Base-by-base conservation (phyloP, 2,329 filamentous ascomycete species). In the Metarhizium album region DNA sequence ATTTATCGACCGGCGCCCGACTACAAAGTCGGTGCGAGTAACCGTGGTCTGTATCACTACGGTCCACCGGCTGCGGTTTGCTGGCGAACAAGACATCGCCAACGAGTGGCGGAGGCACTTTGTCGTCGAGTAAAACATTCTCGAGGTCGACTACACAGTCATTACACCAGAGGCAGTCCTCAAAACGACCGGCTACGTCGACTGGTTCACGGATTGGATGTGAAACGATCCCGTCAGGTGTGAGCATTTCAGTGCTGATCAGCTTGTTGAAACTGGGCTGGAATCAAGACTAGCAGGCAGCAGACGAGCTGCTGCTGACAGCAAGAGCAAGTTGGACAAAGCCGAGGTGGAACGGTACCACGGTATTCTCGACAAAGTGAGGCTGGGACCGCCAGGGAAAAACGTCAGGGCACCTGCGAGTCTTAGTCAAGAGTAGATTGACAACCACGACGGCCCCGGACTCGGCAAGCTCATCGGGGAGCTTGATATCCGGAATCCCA, bases 211-310 rank as follows among this genome's bases (percentile, higher is more conserved):
- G 58, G 81, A 85, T 62, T 85, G 78, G 79, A 85, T 84, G 80
- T 84, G 77, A 82, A 95, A 94, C 70, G 93, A 98, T 69, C 88
- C 90, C 55, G 94, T 95, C 78, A 95, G 85, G 62, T 91, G 93
- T 65, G 93, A 97, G 69, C 95, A 96, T 64, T 83, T 97, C 66
- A 83, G 93, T 59, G 90, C 93, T 52, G 93, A 98, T 66, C 93
- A 98, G 73, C 80, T 96, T 61, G 90, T 97, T 58, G 90, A 96
- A 75, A 88, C 95, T 61, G 83, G 96, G 38, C 80, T 98, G 47
- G 90, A 96, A 74, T 74, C 81, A 47, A 80, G 93, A 33, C 71
- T 97, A 55, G 29, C 18, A 18, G 22, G 24, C 88, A 27, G 37
- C 18, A 16, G 37, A 11, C n/a, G 20, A 3, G 37, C 37, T 40